A percentile compares a stretch with the other conserved stretches of the same genome.
Evolutionary conservation across 2,329 filamentous ascomycete genomes (phyloP).

Genomic region (Exophiala lecanii-corni): DNA sequence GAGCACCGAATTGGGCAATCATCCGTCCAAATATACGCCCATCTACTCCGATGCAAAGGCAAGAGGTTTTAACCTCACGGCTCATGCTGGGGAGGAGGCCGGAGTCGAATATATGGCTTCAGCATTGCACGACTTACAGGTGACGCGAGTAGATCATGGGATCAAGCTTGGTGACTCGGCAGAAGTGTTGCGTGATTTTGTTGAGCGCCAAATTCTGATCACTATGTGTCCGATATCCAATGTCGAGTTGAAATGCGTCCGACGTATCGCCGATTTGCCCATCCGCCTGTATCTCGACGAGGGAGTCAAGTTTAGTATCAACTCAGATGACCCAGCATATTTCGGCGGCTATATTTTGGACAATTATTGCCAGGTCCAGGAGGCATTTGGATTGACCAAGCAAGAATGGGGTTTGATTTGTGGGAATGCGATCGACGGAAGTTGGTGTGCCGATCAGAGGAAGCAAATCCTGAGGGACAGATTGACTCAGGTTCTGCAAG

Average conservation of each 20-base stretch:
- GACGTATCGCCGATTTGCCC: constrained; percentile 52
- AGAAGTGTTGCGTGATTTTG: constrained; percentile 55
- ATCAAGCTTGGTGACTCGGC: constrained; percentile 60
- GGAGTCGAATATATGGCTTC: constrained; percentile 61
- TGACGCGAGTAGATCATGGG: constrained; percentile 70
- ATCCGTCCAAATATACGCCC: constrained; percentile 56
- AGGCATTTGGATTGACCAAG: constrained; percentile 59
- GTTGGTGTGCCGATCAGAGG: constrained; percentile 62
- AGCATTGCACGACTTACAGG: constrained; percentile 58
- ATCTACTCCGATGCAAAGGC: constrained; percentile 54
- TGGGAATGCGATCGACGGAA: constrained; percentile 58
- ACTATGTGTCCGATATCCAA: constrained; percentile 73
- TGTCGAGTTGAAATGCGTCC: constrained; percentile 57
- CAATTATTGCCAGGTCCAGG: constrained; percentile 72
- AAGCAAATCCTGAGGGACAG: constrained; percentile 40
- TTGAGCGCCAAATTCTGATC: constrained; percentile 54
- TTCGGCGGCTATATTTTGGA: constrained; percentile 72
- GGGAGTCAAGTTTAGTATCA: constrained; percentile 65
- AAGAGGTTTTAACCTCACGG: constrained; percentile 58
- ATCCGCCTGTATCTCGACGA: constrained; percentile 59
- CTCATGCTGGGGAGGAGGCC: constrained; percentile 73
- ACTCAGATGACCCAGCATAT: constrained; percentile 70
- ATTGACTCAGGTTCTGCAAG: not conserved
- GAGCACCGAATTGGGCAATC: constrained; percentile 55
- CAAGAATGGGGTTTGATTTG: constrained; percentile 65